A percentile compares a stretch with the other conserved stretches of the same genome.
Conservation (phyloP, 768 basidiomycete genomes). For the Trametes villosa region DNA sequence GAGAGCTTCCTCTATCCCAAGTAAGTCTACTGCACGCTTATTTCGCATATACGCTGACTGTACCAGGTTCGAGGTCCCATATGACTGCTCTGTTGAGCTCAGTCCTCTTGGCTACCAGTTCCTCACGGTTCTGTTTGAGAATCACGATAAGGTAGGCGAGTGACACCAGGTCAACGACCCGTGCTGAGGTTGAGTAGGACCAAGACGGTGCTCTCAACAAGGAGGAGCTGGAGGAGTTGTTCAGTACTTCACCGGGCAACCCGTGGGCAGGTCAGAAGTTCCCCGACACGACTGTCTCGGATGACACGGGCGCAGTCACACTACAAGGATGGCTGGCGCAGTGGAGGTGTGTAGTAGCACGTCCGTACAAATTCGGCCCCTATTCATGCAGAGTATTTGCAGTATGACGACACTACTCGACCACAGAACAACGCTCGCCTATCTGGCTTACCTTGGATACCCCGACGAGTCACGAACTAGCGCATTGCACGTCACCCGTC, state of each 20-base stretch:
- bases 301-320: conserved; percentile 90
- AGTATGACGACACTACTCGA: conserved; percentile 99
- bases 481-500: conserved; percentile 83
- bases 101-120: conserved; percentile 95
- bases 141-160: conserved; percentile 82
- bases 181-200: conserved; percentile 55
- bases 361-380: background rate
- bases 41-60: conserved; percentile 16
- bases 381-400: background rate
- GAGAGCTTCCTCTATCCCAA: conserved; percentile 89
- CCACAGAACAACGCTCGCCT: conserved; percentile 87
- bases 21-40: conserved; percentile 48
- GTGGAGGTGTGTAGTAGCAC: conserved; percentile 71
- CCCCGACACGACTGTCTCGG: conserved; percentile 86
- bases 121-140: conserved; percentile 95
- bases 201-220: conserved; percentile 91
- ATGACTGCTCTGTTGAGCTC: conserved; percentile 94
- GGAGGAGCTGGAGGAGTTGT: conserved; percentile 82
- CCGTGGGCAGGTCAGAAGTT: conserved; percentile 95
- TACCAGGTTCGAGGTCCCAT: conserved; percentile 76
- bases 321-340: conserved; percentile 97
- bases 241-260: conserved; percentile 94
- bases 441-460: conserved; percentile 95
- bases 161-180: conserved; percentile 4
- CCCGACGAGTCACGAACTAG: conserved; percentile 77